phyloP scores from a whole-genome alignment of 805 yeast species.

The Saccharomycopsis capsularis region DNA sequence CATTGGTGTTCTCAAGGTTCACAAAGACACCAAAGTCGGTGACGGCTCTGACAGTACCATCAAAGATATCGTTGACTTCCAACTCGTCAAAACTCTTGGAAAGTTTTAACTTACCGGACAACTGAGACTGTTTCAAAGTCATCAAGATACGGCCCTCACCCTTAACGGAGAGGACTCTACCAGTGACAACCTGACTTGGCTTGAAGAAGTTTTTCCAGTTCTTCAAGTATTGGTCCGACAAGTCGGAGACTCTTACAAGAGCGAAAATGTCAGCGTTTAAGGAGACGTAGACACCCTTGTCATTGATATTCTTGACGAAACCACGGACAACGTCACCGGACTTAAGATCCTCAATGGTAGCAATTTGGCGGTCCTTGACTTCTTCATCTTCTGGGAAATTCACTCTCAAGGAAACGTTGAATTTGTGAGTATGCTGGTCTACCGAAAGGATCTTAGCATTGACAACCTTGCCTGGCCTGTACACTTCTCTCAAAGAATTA shows the following conservation, averaged over 20 bases:
- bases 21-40: slow-evolving; percentile 91
- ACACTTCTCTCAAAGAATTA: slow-evolving; percentile 43
- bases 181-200: slow-evolving; percentile 65
- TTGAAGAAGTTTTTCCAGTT: slow-evolving; percentile 82
- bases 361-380: slow-evolving; percentile 45
- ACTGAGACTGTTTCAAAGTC: slow-evolving; percentile 75
- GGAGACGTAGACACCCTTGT: slow-evolving; percentile 71
- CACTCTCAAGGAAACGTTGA: slow-evolving; percentile 59
- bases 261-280: slow-evolving; percentile 68
- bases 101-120: slow-evolving; percentile 58
- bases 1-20: slow-evolving; percentile 64
- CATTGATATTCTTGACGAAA: slow-evolving; percentile 66
- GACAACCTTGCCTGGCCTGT: slow-evolving; percentile 44
- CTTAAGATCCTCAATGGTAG: slow-evolving; percentile 44
- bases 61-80: slow-evolving; percentile 59
- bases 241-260: slow-evolving; percentile 70
- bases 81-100: slow-evolving; percentile 62
- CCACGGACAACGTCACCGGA: slow-evolving; percentile 76
- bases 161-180: slow-evolving; percentile 60
- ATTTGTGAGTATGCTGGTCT: slow-evolving; percentile 37
- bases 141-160: slow-evolving; percentile 60
- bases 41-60: slow-evolving; percentile 70
- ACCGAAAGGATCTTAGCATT: slow-evolving; percentile 45
- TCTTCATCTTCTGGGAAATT: slow-evolving; percentile 23
- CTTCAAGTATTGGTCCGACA: slow-evolving; percentile 73